phyloP scores from a whole-genome alignment of 2,329 filamentous ascomycete species.

The Bretziella fagacearum region DNA sequence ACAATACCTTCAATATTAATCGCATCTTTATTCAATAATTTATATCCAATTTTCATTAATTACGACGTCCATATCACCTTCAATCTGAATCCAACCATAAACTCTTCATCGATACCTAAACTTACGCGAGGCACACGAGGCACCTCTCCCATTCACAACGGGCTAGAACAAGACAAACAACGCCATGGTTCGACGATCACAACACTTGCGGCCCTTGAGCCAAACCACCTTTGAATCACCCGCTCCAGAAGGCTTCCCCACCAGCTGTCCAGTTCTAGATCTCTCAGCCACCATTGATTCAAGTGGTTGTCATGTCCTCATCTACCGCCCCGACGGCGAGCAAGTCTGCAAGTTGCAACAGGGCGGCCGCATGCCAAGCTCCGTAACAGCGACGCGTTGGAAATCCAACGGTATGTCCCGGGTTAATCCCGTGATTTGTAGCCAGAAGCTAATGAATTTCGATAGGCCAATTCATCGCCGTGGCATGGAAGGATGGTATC shows the following conservation, averaged over 20 bases:
- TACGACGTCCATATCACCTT: too few relatives aligned
- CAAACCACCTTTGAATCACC: constrained; percentile 40
- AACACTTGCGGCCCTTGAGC: constrained; percentile 27
- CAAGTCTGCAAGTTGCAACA: constrained; percentile 36
- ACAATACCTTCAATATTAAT: too few relatives aligned
- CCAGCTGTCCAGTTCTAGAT: constrained; percentile 73
- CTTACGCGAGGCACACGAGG: background rate
- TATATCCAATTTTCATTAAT: too few relatives aligned
- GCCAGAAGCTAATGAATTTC: background rate
- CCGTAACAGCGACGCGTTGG: constrained; percentile 38
- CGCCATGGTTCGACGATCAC: background rate
- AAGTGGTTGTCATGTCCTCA: constrained; percentile 49
- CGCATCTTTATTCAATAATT: too few relatives aligned
- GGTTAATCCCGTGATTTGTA: background rate
- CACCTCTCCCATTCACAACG: background rate
- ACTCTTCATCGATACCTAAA: too few relatives aligned
- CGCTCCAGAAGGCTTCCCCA: constrained; percentile 40
- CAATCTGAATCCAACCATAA: too few relatives aligned
- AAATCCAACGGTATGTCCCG: constrained; percentile 47
- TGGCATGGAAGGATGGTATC: constrained; percentile 68
- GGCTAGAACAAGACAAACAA: background rate
- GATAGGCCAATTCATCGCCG: constrained; percentile 57
- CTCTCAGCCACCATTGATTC: constrained; percentile 54
- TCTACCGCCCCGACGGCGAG: constrained; percentile 67
- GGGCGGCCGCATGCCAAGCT: constrained; percentile 24